Evolutionary conservation across 169 alveolate species (phyloP).

Genomic region (Cytauxzoon felis): DNA sequence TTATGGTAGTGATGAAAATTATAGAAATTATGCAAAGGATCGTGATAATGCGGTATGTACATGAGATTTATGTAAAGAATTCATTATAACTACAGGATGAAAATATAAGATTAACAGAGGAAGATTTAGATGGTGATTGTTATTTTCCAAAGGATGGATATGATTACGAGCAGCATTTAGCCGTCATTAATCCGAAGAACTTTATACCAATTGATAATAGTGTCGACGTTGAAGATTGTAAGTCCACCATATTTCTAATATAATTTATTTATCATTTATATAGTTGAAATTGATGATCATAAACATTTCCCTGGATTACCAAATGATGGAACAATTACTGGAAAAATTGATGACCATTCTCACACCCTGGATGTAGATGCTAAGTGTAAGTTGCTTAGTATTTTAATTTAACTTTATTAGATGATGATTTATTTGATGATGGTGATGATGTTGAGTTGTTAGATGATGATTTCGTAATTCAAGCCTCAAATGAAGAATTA

Average conservation of each 20-base stretch:
- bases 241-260: background rate
- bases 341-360: too few relatives aligned
- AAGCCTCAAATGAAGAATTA: conserved; percentile 60
- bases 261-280: background rate
- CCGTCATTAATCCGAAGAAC: conserved; percentile 61
- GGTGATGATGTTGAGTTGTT: conserved; percentile 62
- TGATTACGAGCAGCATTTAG: conserved; percentile 73
- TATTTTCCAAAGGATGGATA: conserved; percentile 77
- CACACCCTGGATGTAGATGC: conserved; percentile 12
- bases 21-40: conserved; percentile 2
- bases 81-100: conserved; percentile 11
- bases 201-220: conserved; percentile 47
- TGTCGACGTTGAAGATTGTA: background rate
- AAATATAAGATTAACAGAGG: conserved; percentile 7
- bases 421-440: conserved; percentile 60
- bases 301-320: conserved; percentile 41
- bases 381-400: background rate
- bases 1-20: conserved; percentile 39
- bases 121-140: conserved; percentile 73
- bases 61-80: background rate
- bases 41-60: background rate
- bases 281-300: conserved; percentile 10
- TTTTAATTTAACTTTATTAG: background rate
- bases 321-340: background rate
- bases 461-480: conserved; percentile 72